Conservation (phyloP, 2,329 filamentous ascomycete genomes). For the Colletotrichum destructivum region DNA sequence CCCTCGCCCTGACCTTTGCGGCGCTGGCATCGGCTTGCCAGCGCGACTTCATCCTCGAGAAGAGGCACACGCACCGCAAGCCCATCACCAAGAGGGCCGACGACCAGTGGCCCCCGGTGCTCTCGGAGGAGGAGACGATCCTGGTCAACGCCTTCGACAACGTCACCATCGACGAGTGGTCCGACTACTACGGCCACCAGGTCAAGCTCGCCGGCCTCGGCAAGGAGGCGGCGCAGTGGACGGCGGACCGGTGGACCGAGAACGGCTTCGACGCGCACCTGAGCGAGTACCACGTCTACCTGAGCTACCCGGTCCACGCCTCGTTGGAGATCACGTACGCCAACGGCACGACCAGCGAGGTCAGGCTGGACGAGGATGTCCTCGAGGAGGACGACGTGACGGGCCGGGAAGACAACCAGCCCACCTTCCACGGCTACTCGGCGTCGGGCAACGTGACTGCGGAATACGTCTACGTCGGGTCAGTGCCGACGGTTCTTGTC, state of each 20-base stretch:
- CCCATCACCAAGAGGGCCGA: slow-evolving; percentile 51
- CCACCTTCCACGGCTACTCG: slow-evolving; percentile 88
- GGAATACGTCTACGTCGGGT: slow-evolving; percentile 83
- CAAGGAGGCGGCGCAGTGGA: slow-evolving; percentile 57
- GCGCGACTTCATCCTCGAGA: slow-evolving; percentile 48
- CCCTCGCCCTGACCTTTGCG: slow-evolving; percentile 42
- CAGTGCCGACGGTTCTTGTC: slow-evolving; percentile 1
- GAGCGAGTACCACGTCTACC: slow-evolving; percentile 70
- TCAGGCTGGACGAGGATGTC: slow-evolving; percentile 80
- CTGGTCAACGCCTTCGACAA: slow-evolving; percentile 56
- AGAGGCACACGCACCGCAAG: slow-evolving; percentile 52
- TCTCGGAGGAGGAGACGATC: slow-evolving; percentile 52
- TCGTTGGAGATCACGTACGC: slow-evolving; percentile 59
- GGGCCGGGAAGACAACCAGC: slow-evolving; percentile 76
- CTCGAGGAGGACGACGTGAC: slow-evolving; percentile 82
- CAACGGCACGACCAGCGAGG: slow-evolving; percentile 70
- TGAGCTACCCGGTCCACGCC: slow-evolving; percentile 73
- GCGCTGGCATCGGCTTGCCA: slow-evolving; percentile 49
- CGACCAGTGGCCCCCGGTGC: slow-evolving; percentile 53
- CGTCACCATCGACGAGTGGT: slow-evolving; percentile 55
- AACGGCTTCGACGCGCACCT: slow-evolving; percentile 54
- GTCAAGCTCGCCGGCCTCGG: slow-evolving; percentile 56
- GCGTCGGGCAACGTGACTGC: slow-evolving; percentile 83
- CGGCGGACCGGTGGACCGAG: slow-evolving; percentile 54
- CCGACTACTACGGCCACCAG: slow-evolving; percentile 57